Evolutionary conservation across 176 grass and related monocot species (phyloP), one percentile per base, ranked within the genome.

Genomic region (Ensete glaucum): DNA sequence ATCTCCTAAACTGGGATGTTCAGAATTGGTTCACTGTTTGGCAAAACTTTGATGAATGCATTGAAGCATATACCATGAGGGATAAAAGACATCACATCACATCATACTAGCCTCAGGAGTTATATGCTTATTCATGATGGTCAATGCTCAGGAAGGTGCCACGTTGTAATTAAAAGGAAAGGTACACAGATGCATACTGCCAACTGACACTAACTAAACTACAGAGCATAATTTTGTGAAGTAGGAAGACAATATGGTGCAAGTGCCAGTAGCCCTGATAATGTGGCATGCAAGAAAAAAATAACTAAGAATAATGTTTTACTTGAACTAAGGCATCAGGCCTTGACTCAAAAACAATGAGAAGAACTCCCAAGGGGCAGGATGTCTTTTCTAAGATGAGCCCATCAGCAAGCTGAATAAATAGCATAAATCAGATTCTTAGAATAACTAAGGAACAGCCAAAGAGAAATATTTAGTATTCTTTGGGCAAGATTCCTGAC

Each of bases 251-350:
- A 57, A 24, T 74, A 11, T 27, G 1, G 22, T 51, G 19, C 20
- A 5, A 64, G 51, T 43, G 51, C 29, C 59, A 52, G 12, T 7
- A 50, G 29, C 14, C 43, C 51, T 70, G 43, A 16, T 70, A 50
- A 19, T n/a, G 5, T 70, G 50, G 9, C 15, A 10, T 17, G 13
- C 17, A 50, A 8, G n/a, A 70, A n/a, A 50, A 50, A 70, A 55
- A 16, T 1, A 8, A 17, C 5, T 7, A 26, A 73, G 20, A 2
- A 9, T 16, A 57, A 55, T 87, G 53, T 53, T 73, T 73, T 80
- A 99, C 95, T 91, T 99, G 95, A 29, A 99, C 91, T 73, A 99
- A 91, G 19, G 95, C 95, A 81, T 99, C 95, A 82, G 95, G 95
- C 29, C 95, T 85, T 0, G 95, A 99, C 78, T 99, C 95, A 69